These are phyloP conservation scores for Cryptosporidium ryanae DNA, from an alignment of 169 alveolate genomes.

Conservation along the genomic window DNA sequence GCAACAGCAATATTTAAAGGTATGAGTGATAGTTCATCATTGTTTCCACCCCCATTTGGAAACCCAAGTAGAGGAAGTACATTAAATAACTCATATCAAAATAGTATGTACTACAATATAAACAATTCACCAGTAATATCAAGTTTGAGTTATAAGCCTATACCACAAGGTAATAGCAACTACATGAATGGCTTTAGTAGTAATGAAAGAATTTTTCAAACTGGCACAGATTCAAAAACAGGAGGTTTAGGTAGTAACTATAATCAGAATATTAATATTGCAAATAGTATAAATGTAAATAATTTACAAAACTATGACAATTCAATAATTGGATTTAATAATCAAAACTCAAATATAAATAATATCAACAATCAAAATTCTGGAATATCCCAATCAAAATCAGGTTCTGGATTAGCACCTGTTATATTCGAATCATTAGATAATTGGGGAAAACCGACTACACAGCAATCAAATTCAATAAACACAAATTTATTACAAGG, in stretches of 20 bases:
- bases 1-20: slow-evolving; percentile 68
- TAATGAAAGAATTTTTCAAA: background rate
- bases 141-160: slow-evolving; percentile 70
- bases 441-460: slow-evolving; percentile 37
- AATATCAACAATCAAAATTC: background rate
- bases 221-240: background rate
- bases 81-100: background rate
- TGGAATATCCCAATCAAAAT: slow-evolving; percentile 30
- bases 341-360: background rate
- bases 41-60: slow-evolving; percentile 69
- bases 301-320: background rate
- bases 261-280: too few species aligned
- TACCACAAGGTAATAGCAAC: slow-evolving; percentile 58
- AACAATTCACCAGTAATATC: slow-evolving; percentile 32
- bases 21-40: slow-evolving; percentile 46
- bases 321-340: slow-evolving; percentile 45
- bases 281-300: too few species aligned
- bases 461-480: background rate
- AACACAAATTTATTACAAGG: background rate
- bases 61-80: slow-evolving; percentile 21
- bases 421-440: slow-evolving; percentile 45
- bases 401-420: slow-evolving; percentile 67
- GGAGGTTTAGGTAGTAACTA: slow-evolving; percentile 3
- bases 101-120: background rate
- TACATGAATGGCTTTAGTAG: slow-evolving; percentile 7